Base-by-base conservation (phyloP, 306 rosid species). In the Gleditsia sinensis region DNA sequence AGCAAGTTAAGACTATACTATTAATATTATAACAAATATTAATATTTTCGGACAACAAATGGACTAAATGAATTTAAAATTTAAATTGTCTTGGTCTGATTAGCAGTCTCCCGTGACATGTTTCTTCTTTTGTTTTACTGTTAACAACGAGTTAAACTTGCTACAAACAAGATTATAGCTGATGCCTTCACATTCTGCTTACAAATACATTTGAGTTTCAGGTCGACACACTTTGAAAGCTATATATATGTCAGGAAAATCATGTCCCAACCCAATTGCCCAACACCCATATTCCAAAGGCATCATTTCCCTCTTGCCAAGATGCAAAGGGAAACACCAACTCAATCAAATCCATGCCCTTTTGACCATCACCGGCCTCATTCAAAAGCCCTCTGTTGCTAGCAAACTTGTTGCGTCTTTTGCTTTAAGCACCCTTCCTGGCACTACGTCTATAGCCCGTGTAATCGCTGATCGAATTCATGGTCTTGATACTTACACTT, bases 401-500 rank as follows among this genome's bases (percentile, higher is more conserved):
- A 63, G 69, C 49, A 63, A 39, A 36, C 69, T 63, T 23, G 69
- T 63, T 23, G 51, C 69, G 2, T 39, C 69, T 65, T 65, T 7
- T 5, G 37, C 71, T 39, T 42, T 65, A 4, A 65, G 32, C 20
- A 10, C 21, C 55, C 36, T 42, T 42, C 71, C 53, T 3, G 71
- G 37, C 12, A 13, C 71, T 16, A 25, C 54, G 42, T 24, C 71
- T 40, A 42, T 23, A 3, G 70, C 70, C 0, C 54, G 21, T 14
- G 3, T 7, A 23, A 64, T 40, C 54, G 70, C 70, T 42, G 43
- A 43, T 67, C 28, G 57, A 45, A 25, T n/a, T 43, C 37, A 24
- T 14, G 39, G 48, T 16, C 71, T 43, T 40, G 55, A 66, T 25
- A 43, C 71, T 2, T 66, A 42, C 37, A 40, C 71, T 20, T 66